Percentiles rank a stretch among this genome's conserved stretches.
Evolutionary conservation across 2,329 filamentous ascomycete genomes (phyloP).

Genomic region (Sporothrix inflata): DNA sequence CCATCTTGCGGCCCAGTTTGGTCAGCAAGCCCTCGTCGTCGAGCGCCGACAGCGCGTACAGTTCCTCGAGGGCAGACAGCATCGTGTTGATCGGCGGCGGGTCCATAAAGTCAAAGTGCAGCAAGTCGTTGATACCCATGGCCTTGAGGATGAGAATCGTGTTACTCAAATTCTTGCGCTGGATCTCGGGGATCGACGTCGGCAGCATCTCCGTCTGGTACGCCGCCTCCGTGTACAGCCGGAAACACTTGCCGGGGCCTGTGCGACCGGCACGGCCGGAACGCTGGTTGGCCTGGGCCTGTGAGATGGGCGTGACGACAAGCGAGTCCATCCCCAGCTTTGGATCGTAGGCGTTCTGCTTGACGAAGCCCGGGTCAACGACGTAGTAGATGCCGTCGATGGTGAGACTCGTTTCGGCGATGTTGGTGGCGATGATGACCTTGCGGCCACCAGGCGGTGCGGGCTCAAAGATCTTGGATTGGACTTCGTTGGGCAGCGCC

Average conservation of each 20-base stretch:
- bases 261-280: constrained; percentile 92
- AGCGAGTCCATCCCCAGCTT: constrained; percentile 98
- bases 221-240: constrained; percentile 91
- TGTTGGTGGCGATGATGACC: constrained; percentile 97
- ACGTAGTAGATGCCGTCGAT: constrained; percentile 99
- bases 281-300: constrained; percentile 94
- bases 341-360: constrained; percentile 95
- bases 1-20: constrained; percentile 92
- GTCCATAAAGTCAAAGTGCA: constrained; percentile 99
- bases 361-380: constrained; percentile 95
- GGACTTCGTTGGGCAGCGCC: constrained; percentile 88
- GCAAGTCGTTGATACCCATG: constrained; percentile 97
- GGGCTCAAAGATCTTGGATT: constrained; percentile 92
- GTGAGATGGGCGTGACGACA: constrained; percentile 93
- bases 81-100: constrained; percentile 97
- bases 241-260: constrained; percentile 93
- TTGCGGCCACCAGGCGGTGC: constrained; percentile 84
- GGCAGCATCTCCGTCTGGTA: constrained; percentile 97
- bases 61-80: constrained; percentile 91
- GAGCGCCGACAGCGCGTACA: constrained; percentile 87
- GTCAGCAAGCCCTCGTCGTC: constrained; percentile 96
- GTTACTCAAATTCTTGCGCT: constrained; percentile 86
- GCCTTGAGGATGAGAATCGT: constrained; percentile 98
- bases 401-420: constrained; percentile 96
- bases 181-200: constrained; percentile 94